These are phyloP conservation scores for Talaromyces pinophilus DNA, from an alignment of 2,329 filamentous ascomycete species.

Conservation along the genomic window DNA sequence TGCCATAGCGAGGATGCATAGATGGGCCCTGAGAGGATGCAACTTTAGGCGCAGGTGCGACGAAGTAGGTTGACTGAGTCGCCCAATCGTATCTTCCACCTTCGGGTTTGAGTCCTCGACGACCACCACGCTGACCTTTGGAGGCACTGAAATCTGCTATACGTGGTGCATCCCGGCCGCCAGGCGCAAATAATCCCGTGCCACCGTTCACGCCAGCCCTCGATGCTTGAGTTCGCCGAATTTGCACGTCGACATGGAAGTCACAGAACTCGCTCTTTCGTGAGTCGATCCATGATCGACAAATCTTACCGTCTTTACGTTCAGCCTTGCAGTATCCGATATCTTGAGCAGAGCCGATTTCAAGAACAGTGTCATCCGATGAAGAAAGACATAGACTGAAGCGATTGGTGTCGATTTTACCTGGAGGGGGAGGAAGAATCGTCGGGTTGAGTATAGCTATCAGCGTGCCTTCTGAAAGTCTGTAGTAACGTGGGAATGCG, in stretches of 20 bases:
- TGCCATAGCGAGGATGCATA: constrained; percentile 11
- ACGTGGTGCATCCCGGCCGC: constrained; percentile 43
- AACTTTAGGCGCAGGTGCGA: constrained; percentile 39
- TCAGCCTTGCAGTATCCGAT: constrained; percentile 83
- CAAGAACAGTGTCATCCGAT: constrained; percentile 83
- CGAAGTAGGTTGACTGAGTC: constrained; percentile 49
- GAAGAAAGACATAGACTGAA: constrained; percentile 86
- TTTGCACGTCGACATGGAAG: constrained; percentile 81
- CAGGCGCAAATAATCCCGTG: constrained; percentile 52
- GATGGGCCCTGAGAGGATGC: constrained; percentile 2
- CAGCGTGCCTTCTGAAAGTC: constrained; percentile 85
- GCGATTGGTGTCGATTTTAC: constrained; percentile 72
- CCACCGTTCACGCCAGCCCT: constrained; percentile 80
- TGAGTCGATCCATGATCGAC: constrained; percentile 81
- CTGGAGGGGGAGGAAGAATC: constrained; percentile 81
- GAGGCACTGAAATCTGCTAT: constrained; percentile 40
- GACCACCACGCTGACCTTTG: constrained; percentile 29
- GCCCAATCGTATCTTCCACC: constrained; percentile 43
- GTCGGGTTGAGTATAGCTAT: constrained; percentile 88
- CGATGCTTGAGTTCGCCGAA: constrained; percentile 67
- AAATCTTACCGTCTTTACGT: constrained; percentile 80
- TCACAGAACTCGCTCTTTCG: constrained; percentile 89
- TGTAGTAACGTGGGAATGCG: constrained; percentile 91
- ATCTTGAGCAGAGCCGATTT: constrained; percentile 81
- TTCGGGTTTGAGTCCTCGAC: constrained; percentile 36